These are phyloP conservation scores for Brassica rapa DNA, from an alignment of 345 rosid species.

Conservation along the genomic window DNA sequence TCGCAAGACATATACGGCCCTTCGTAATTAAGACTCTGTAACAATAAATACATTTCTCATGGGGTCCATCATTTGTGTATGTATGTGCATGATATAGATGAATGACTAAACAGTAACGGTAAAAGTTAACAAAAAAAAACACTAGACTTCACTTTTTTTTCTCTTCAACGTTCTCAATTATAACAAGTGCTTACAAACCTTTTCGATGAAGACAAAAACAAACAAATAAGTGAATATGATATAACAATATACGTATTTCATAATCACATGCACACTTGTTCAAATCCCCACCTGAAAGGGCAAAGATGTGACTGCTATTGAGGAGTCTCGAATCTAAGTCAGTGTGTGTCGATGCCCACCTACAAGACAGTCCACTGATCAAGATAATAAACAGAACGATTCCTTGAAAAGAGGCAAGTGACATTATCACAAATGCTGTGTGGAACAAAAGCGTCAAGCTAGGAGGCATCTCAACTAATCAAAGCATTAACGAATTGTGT, in stretches of 20 bases:
- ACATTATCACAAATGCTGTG: conserved; percentile 28
- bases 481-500: not conserved
- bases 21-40: conserved; percentile 33
- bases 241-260: not conserved
- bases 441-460: conserved; percentile 10
- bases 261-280: conserved; percentile 27
- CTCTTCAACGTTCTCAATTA: conserved; percentile 26
- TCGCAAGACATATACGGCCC: conserved; percentile 26
- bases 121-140: conserved; percentile 9
- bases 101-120: not conserved
- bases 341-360: conserved; percentile 96
- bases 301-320: conserved; percentile 44
- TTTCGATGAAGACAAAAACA: conserved; percentile 27
- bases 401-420: conserved; percentile 51
- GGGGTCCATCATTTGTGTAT: not conserved
- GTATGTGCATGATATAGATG: not conserved
- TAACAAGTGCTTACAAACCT: conserved; percentile 8
- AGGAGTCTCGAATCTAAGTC: conserved; percentile 79
- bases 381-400: conserved; percentile 80
- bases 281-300: conserved; percentile 23
- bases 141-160: conserved; percentile 11
- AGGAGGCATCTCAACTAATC: not conserved
- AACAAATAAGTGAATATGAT: not conserved
- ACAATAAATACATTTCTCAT: conserved; percentile 28
- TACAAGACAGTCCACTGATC: conserved; percentile 87